These are phyloP conservation scores for Friedmanniomyces endolithicus DNA, from an alignment of 495 filamentous ascomycete species.

Conservation along the genomic window DNA sequence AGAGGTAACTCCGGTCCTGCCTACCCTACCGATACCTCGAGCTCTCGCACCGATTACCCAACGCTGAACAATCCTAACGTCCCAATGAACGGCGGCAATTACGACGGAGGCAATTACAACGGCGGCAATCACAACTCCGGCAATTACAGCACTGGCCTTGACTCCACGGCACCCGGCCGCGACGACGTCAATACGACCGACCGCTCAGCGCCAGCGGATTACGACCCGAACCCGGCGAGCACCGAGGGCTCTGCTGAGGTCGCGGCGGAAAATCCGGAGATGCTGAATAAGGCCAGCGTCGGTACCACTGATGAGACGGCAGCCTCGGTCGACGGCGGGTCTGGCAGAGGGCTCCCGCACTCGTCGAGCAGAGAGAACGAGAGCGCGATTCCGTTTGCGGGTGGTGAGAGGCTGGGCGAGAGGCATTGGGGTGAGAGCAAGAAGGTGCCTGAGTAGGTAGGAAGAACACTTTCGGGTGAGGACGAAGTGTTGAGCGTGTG, in stretches of 20 bases:
- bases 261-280: background rate
- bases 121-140: background rate
- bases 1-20: background rate
- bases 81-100: background rate
- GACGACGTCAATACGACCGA: background rate
- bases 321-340: background rate
- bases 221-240: background rate
- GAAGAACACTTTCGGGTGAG: background rate
- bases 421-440: constrained; percentile 4
- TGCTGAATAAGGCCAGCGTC: background rate
- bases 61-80: too few species aligned
- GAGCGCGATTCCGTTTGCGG: background rate
- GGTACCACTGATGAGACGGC: background rate
- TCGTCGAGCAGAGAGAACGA: background rate
- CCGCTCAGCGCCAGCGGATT: background rate
- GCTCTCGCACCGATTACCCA: background rate
- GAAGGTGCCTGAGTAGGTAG: background rate
- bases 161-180: background rate
- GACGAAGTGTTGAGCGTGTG: background rate
- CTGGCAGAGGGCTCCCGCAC: background rate
- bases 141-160: background rate
- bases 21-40: background rate
- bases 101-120: background rate
- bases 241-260: background rate
- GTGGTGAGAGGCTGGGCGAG: background rate